Conservation (phyloP, 805 yeast species). For the Ogataea populi-albae region DNA sequence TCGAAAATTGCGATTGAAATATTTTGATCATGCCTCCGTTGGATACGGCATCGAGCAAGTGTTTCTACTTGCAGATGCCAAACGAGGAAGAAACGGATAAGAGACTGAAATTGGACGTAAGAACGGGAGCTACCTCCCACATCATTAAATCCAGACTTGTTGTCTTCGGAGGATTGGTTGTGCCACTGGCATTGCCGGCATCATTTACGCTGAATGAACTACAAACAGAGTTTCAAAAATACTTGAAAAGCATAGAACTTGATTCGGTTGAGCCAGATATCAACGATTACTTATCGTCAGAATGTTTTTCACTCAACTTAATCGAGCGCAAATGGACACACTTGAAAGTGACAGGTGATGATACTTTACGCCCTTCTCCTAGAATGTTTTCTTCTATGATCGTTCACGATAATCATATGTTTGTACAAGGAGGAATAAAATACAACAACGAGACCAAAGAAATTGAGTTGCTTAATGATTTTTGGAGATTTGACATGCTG, state of each 20-base stretch:
- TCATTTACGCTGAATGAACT: constrained; percentile 39
- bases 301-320: constrained; percentile 57
- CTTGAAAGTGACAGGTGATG: constrained; percentile 32
- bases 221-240: constrained; percentile 33
- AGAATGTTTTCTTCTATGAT: constrained; percentile 61
- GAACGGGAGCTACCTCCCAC: constrained; percentile 67
- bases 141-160: constrained; percentile 58
- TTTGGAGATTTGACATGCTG: constrained; percentile 64
- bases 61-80: constrained; percentile 58
- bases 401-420: constrained; percentile 48
- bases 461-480: constrained; percentile 53
- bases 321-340: constrained; percentile 56
- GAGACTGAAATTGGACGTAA: constrained; percentile 50
- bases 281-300: constrained; percentile 52
- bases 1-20: too few relatives aligned
- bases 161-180: constrained; percentile 65
- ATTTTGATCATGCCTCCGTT: constrained; percentile 69
- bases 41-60: constrained; percentile 61
- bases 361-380: constrained; percentile 34
- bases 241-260: constrained; percentile 2
- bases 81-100: constrained; percentile 47
- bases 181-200: constrained; percentile 48
- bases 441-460: constrained; percentile 37
- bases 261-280: constrained; percentile 16
- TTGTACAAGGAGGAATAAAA: constrained; percentile 63